These are phyloP conservation scores for Hymenoscyphus occultus DNA, from an alignment of 2,329 filamentous ascomycete genomes.

Conservation along the genomic window DNA sequence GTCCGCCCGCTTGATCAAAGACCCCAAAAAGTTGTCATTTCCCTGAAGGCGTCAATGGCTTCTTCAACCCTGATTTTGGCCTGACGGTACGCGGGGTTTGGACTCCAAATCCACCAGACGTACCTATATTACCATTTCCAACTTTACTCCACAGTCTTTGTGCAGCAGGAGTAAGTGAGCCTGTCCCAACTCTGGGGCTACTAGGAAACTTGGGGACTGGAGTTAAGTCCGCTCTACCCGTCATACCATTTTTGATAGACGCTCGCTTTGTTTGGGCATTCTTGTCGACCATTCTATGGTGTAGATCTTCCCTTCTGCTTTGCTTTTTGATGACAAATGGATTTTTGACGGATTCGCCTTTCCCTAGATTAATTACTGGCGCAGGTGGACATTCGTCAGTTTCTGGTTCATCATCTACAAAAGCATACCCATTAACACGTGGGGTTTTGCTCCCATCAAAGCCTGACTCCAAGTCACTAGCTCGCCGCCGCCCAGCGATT, in stretches of 20 bases:
- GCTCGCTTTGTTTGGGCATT: constrained; percentile 70
- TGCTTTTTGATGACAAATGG: constrained; percentile 78
- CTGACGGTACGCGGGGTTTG: constrained; percentile 31
- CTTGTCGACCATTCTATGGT: constrained; percentile 82
- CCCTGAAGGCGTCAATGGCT: constrained; percentile 30
- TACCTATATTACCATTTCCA: constrained; percentile 39
- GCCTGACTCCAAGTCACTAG: constrained; percentile 59
- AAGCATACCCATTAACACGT: constrained; percentile 87
- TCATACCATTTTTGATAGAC: constrained; percentile 56
- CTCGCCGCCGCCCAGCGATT: constrained; percentile 68
- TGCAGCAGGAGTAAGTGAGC: constrained; percentile 69
- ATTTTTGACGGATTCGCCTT: constrained; percentile 63
- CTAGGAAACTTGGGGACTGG: constrained; percentile 70
- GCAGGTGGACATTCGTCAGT: constrained; percentile 41
- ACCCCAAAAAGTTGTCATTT: constrained; percentile 8
- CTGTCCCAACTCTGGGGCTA: constrained; percentile 53
- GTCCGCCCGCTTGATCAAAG: background rate
- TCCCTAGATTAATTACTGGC: constrained; percentile 55
- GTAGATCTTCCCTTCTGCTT: constrained; percentile 74
- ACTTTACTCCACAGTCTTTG: constrained; percentile 65
- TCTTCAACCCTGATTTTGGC: constrained; percentile 30
- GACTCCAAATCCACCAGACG: constrained; percentile 30
- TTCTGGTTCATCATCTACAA: constrained; percentile 78
- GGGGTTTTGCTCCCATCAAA: constrained; percentile 70
- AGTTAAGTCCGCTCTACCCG: constrained; percentile 55